Base-by-base conservation (phyloP, 371 early-diverging fungal genomes). In the Mortierella sp. region DNA sequence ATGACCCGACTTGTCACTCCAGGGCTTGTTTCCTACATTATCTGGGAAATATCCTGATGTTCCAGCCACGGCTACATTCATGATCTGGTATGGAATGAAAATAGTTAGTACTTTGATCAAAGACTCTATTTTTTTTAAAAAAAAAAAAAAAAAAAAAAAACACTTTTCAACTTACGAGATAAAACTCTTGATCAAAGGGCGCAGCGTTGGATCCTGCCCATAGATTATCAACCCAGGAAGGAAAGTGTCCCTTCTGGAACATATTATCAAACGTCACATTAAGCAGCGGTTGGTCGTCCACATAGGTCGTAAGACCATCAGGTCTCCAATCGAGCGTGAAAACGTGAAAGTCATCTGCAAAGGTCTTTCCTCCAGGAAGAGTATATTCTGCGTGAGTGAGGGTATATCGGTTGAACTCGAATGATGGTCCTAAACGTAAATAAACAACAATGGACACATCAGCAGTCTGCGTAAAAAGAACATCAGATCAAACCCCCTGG, bases 11-110 rank as follows among this genome's bases (percentile, higher is more conserved):
- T 50, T 39, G 56, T 81, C 78, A 41, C 52, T 69, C 81, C 81
- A 81, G 15, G 79, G 79, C 28, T 81, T 81, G 34, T 41, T 53
- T 6, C 79, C 78, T 2, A 65, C 60, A 3, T 71, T 68, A 55
- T 90, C 90, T 26, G 88, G 87, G 79, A 87, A 92, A 60, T 82
- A 90, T 1, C 83, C 88, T 50, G 82, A 84, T 3, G 84, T 82
- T 9, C 90, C 91, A 19, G 90, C 91, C 2, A 90, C 90, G 7
- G 92, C 91, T 2, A 92, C 83, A 60, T 92, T 90, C 54, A 92
- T 58, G 28, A 90, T 83, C 79, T 83, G 51, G 0, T 23, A 31
- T 19, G 9, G 39, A 26, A 48, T 27, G 31, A 70, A 50, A 43
- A 51, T 30, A 14, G n/a, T 3, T 15, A 21, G 43, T 30, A 47